Percentiles rank a stretch among this genome's conserved stretches.
phyloP scores from a whole-genome alignment of 257 asterid species.

The Scutellaria baicalensis region DNA sequence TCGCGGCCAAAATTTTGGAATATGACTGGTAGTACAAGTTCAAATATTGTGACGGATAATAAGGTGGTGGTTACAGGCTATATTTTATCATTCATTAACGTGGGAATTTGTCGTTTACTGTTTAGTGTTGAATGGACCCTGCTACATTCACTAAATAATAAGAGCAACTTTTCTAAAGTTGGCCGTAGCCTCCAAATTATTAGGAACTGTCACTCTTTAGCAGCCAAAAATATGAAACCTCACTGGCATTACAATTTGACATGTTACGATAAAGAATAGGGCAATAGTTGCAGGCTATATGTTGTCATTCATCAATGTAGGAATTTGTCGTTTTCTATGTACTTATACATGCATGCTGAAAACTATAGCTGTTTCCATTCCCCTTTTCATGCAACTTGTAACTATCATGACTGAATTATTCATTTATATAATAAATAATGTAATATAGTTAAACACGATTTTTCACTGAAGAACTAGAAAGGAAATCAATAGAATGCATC shows the following conservation, averaged over 20 bases:
- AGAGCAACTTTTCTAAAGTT: no score
- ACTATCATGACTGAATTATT: not conserved
- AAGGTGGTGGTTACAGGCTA: no score
- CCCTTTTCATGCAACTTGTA: not conserved
- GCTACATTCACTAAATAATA: no score
- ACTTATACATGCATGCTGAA: not conserved
- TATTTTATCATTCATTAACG: not conserved
- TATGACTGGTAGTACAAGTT: not conserved
- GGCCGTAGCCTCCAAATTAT: no score
- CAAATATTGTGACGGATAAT: not conserved
- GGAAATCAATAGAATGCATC: no score
- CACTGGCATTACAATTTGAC: not conserved
- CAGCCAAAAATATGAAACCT: not conserved
- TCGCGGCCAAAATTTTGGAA: not conserved
- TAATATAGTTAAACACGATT: not conserved
- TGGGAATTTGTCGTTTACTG: not conserved
- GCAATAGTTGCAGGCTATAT: not conserved
- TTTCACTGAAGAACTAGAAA: not conserved
- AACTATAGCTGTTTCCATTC: not conserved
- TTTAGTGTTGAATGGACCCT: no score
- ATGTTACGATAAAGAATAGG: not conserved
- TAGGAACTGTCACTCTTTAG: not conserved
- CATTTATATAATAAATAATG: not conserved
- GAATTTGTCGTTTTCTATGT: not conserved
- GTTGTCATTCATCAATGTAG: not conserved